These are phyloP conservation scores for Saposhnikovia divaricata DNA, from an alignment of 129 eudicot species.

Conservation along the genomic window DNA sequence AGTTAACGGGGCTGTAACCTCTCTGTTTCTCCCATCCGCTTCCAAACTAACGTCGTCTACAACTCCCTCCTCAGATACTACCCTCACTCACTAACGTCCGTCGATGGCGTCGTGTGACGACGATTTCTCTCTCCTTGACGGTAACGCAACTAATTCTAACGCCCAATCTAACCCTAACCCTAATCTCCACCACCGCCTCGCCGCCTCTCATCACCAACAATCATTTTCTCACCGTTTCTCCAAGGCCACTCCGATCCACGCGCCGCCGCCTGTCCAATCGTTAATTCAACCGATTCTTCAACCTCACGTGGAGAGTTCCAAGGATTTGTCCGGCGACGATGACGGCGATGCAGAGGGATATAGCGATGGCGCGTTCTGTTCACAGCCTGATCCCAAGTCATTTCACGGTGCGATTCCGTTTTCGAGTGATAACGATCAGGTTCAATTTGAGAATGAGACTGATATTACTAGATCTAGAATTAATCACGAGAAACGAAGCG, in stretches of 20 bases:
- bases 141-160: slow-evolving; percentile 29
- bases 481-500: slow-evolving; percentile 40
- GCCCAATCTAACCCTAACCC: slow-evolving; percentile 38
- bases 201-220: slow-evolving; percentile 27
- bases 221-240: slow-evolving; percentile 17
- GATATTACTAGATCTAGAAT: slow-evolving; percentile 39
- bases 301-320: neutral
- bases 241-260: slow-evolving; percentile 16
- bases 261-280: slow-evolving; percentile 19
- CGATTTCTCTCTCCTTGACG: slow-evolving; percentile 75
- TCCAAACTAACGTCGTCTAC: slow-evolving; percentile 53
- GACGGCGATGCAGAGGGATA: slow-evolving; percentile 33
- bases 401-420: slow-evolving; percentile 19
- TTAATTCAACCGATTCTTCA: neutral
- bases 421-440: slow-evolving; percentile 16
- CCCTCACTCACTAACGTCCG: slow-evolving; percentile 34
- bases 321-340: slow-evolving; percentile 12
- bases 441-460: slow-evolving; percentile 48
- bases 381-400: slow-evolving; percentile 22
- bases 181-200: slow-evolving; percentile 5
- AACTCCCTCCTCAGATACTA: slow-evolving; percentile 3
- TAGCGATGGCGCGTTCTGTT: slow-evolving; percentile 36
- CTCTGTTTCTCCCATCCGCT: slow-evolving; percentile 11
- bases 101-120: slow-evolving; percentile 79
- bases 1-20: slow-evolving; percentile 40